Conservation (phyloP, 495 filamentous ascomycete species). For the Tuber borchii region DNA sequence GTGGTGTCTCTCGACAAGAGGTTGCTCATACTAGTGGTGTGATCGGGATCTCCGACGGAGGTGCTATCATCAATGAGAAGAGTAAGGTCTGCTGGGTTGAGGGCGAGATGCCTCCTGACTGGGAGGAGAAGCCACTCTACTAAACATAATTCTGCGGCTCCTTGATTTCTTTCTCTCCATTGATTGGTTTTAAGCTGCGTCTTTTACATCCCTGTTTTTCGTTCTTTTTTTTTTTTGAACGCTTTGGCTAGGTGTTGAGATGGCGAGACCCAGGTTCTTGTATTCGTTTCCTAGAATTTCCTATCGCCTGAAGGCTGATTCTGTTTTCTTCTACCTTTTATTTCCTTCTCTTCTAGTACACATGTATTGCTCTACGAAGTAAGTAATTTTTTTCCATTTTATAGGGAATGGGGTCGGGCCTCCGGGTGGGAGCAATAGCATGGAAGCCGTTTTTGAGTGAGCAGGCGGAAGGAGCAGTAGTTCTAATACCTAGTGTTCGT, state of each 20-base stretch:
- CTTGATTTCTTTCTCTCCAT: neutral
- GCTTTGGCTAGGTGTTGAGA: neutral
- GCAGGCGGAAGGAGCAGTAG: neutral
- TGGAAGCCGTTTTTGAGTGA: neutral
- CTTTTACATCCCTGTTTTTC: neutral
- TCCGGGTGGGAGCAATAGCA: neutral
- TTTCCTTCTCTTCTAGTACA: neutral
- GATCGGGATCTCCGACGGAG: slow-evolving; percentile 77
- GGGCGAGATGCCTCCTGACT: slow-evolving; percentile 69
- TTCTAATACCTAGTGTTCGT: neutral
- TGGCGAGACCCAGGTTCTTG: neutral
- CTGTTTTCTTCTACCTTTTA: neutral
- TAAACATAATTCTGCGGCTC: slow-evolving; percentile 31
- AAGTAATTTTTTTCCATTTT: neutral
- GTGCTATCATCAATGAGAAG: slow-evolving; percentile 72
- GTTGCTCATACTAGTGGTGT: slow-evolving; percentile 61
- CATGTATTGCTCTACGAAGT: neutral
- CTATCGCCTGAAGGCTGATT: neutral
- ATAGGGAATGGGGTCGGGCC: neutral
- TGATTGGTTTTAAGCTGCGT: neutral
- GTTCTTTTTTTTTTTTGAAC: neutral
- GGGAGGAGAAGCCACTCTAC: slow-evolving; percentile 60
- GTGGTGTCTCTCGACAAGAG: slow-evolving; percentile 73
- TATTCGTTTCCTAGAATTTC: neutral
- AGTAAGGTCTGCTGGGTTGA: slow-evolving; percentile 69